A percentile compares a stretch with the other conserved stretches of the same genome.
Conservation (phyloP, 129 eudicot species). For the Tanacetum coccineum region DNA sequence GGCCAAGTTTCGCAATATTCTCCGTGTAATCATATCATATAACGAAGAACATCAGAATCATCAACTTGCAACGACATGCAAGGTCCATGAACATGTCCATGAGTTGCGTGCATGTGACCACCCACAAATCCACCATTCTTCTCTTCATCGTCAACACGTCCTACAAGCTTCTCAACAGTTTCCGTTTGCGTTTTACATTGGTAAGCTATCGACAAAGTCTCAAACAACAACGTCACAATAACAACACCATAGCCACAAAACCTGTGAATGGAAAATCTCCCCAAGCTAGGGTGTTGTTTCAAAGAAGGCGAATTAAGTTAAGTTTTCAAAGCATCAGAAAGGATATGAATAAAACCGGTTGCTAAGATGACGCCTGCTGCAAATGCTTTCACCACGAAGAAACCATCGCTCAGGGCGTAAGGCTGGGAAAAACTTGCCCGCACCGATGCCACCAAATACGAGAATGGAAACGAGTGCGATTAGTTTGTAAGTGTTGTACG, state of each 20-base stretch:
- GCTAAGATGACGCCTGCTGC: constrained; percentile 54
- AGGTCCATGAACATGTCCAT: constrained; percentile 42
- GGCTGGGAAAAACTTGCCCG: constrained; percentile 26
- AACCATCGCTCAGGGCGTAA: too few relatives aligned
- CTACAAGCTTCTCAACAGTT: not conserved
- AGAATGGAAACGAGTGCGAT: constrained; percentile 34
- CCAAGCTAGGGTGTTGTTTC: constrained; percentile 32
- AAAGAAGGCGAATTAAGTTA: constrained; percentile 34
- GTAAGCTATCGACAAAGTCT: constrained; percentile 26
- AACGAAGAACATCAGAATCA: constrained; percentile 24
- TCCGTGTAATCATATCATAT: too few relatives aligned
- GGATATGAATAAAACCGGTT: constrained; percentile 47
- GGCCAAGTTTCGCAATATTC: too few relatives aligned
- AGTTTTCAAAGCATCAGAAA: constrained; percentile 39
- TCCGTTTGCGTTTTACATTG: constrained; percentile 9
- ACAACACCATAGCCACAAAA: constrained; percentile 39
- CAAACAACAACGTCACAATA: constrained; percentile 35
- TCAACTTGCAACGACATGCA: not conserved
- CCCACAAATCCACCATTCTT: constrained; percentile 20
- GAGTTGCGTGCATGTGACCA: constrained; percentile 36
- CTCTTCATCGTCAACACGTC: constrained; percentile 22
- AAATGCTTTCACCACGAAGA: too few relatives aligned
- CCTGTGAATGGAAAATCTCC: constrained; percentile 45
- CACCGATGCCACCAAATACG: constrained; percentile 36
- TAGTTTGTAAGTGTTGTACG: constrained; percentile 34